Percentiles rank a stretch among this genome's conserved stretches.
Conservation (phyloP, 2,329 filamentous ascomycete genomes). For the Penicillium crustosum region DNA sequence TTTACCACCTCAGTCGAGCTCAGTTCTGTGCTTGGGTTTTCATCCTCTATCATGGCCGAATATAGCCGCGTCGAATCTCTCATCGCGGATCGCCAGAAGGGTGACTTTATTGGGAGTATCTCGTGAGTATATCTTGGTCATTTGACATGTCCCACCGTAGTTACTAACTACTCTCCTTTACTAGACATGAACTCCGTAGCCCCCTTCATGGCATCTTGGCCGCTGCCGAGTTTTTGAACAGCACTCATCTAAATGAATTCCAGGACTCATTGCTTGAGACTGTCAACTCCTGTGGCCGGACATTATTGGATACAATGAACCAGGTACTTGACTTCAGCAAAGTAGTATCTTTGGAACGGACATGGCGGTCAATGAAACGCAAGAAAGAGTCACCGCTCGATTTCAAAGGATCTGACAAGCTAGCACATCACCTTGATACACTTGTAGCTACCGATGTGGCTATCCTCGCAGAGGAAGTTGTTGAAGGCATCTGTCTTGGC, state of each 20-base stretch:
- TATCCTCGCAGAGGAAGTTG: conserved; percentile 53
- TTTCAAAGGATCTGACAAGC: conserved; percentile 30
- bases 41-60: conserved; percentile 46
- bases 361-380: conserved; percentile 36
- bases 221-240: conserved; percentile 43
- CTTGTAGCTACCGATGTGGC: conserved; percentile 45
- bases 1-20: conserved; percentile 41
- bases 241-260: conserved; percentile 41
- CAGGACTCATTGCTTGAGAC: conserved; percentile 43
- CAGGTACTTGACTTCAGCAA: conserved; percentile 54
- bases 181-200: conserved; percentile 44
- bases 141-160: not conserved
- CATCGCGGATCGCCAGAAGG: conserved; percentile 45
- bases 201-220: conserved; percentile 47
- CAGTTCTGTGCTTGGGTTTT: conserved; percentile 44
- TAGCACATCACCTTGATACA: conserved; percentile 36
- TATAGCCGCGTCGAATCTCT: conserved; percentile 45
- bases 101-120: conserved; percentile 47
- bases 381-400: conserved; percentile 30
- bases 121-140: conserved; percentile 27
- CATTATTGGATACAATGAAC: conserved; percentile 46
- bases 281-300: conserved; percentile 44
- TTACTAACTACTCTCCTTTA: not conserved
- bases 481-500: conserved; percentile 56
- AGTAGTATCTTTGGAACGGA: conserved; percentile 45